These are phyloP conservation scores for Linderina pennispora DNA, from an alignment of 192 early-diverging fungal species.

Conservation along the genomic window DNA sequence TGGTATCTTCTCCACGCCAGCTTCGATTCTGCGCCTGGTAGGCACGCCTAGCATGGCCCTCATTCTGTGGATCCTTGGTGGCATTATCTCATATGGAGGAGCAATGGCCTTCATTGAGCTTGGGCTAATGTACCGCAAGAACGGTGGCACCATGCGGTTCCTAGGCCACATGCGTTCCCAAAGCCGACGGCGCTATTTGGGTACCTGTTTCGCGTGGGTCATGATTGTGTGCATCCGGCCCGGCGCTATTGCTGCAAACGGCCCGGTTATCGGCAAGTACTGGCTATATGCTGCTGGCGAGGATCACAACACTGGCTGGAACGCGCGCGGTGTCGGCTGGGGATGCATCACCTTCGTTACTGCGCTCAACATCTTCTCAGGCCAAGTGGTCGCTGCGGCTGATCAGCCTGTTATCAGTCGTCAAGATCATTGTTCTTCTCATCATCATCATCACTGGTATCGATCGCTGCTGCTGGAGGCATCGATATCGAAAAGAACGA, in stretches of 20 bases:
- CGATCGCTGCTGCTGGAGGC: constrained; percentile 56
- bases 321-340: constrained; percentile 50
- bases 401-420: constrained; percentile 62
- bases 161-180: constrained; percentile 63
- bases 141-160: constrained; percentile 88
- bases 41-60: constrained; percentile 66
- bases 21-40: constrained; percentile 55
- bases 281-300: constrained; percentile 46
- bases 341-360: constrained; percentile 55
- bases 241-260: constrained; percentile 47
- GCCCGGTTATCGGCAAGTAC: constrained; percentile 50
- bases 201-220: constrained; percentile 49
- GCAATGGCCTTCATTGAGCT: constrained; percentile 87
- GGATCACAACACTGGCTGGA: constrained; percentile 31
- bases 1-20: constrained; percentile 78
- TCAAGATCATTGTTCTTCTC: constrained; percentile 64
- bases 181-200: no score
- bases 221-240: constrained; percentile 52
- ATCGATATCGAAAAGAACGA: constrained; percentile 19
- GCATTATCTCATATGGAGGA: constrained; percentile 71
- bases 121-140: constrained; percentile 75
- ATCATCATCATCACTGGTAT: constrained; percentile 64
- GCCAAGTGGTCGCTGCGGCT: constrained; percentile 59
- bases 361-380: constrained; percentile 59
- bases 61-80: constrained; percentile 72